Percentiles rank a stretch among this genome's conserved stretches.
phyloP scores from a whole-genome alignment of 2,329 filamentous ascomycete species.

The Sporothrix dimorphospora region DNA sequence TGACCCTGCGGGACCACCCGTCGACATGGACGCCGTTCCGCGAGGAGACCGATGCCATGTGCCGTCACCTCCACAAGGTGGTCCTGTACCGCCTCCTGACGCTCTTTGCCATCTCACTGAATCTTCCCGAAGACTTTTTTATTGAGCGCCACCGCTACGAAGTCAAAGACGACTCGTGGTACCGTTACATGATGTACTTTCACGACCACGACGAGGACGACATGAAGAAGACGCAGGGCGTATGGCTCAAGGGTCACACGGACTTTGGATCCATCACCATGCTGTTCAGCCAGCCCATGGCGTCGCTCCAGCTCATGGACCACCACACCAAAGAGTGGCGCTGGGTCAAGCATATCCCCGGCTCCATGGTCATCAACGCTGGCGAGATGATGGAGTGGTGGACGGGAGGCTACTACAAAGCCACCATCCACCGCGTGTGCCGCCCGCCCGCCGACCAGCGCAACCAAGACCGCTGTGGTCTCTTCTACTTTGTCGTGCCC shows the following conservation, averaged over 20 bases:
- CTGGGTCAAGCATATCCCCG: constrained; percentile 47
- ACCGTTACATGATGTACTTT: constrained; percentile 61
- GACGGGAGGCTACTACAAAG: constrained; percentile 39
- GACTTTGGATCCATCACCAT: constrained; percentile 41
- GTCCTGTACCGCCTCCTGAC: constrained; percentile 57
- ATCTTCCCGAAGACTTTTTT: constrained; percentile 60
- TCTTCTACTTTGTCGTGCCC: constrained; percentile 45
- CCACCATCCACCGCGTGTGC: constrained; percentile 43
- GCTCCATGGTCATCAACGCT: constrained; percentile 49
- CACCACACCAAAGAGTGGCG: constrained; percentile 44
- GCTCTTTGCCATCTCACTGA: constrained; percentile 60
- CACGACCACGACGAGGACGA: constrained; percentile 3
- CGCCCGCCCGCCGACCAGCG: constrained; percentile 43
- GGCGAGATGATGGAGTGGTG: constrained; percentile 43
- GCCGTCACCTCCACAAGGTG: constrained; percentile 40
- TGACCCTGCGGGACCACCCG: background rate
- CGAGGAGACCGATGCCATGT: constrained; percentile 3
- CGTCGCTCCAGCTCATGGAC: constrained; percentile 51
- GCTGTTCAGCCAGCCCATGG: constrained; percentile 55
- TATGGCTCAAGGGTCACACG: background rate
- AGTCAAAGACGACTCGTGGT: constrained; percentile 56
- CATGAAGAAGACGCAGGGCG: constrained; percentile 8
- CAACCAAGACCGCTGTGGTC: constrained; percentile 39
- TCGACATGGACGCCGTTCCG: background rate
- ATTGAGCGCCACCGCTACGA: constrained; percentile 59